Evolutionary conservation across 2,329 filamentous ascomycete species (phyloP).

Genomic region (Epichloe festucae): DNA sequence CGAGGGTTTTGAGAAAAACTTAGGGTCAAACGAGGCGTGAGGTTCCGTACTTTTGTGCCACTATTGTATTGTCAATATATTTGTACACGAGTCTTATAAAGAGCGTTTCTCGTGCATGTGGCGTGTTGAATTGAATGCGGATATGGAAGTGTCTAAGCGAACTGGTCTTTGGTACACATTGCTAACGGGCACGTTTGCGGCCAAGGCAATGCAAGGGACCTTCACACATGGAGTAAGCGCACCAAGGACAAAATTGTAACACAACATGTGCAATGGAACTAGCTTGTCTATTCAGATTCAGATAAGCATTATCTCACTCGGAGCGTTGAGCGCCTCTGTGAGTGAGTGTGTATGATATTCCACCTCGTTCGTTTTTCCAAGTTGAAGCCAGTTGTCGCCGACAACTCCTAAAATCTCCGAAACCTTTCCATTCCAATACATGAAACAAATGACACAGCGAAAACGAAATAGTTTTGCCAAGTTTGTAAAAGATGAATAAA

Average conservation of each 20-base stretch:
- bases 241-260: not conserved
- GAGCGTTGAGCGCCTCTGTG: conserved; percentile 9
- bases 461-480: conserved; percentile 2
- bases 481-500: conserved; percentile 3
- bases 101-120: no score
- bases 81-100: no score
- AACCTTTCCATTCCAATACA: not conserved
- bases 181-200: no score
- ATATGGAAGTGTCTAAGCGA: no score
- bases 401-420: conserved; percentile 8
- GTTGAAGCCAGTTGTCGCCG: conserved; percentile 5
- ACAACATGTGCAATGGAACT: not conserved
- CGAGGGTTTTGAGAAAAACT: no score
- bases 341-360: not conserved
- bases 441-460: not conserved
- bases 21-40: not conserved
- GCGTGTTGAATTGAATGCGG: no score
- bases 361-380: not conserved
- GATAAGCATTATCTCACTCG: not conserved
- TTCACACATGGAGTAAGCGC: not conserved
- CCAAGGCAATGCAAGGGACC: not conserved
- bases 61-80: not conserved
- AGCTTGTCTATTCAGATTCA: not conserved
- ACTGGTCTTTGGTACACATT: no score
- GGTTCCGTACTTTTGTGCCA: not conserved